These are phyloP conservation scores for Escovopsis sp. DNA, from an alignment of 2,329 filamentous ascomycete species.

Conservation along the genomic window DNA sequence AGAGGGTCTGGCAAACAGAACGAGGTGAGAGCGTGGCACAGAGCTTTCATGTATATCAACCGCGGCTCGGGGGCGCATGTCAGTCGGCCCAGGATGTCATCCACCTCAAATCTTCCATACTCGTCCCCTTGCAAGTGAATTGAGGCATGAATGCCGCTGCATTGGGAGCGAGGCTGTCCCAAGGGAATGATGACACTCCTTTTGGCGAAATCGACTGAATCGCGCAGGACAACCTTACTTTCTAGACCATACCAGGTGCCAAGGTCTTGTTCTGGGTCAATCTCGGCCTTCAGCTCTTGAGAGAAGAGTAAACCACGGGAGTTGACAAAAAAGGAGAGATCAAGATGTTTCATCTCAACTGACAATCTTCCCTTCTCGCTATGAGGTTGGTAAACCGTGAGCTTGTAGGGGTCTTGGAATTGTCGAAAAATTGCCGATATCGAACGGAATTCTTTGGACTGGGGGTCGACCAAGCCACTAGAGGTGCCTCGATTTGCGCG, in stretches of 20 bases:
- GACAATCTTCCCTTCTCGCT: background rate
- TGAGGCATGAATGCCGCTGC: constrained; percentile 27
- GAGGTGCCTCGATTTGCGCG: constrained; percentile 10
- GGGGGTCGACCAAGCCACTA: constrained; percentile 1
- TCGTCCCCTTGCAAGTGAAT: background rate
- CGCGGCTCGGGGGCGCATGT: constrained; percentile 41
- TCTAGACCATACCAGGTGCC: constrained; percentile 45
- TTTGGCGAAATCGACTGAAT: constrained; percentile 21
- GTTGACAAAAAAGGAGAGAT: constrained; percentile 16
- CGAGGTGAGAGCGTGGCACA: constrained; percentile 46
- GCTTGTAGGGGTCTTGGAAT: constrained; percentile 1
- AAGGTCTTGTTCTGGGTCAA: constrained; percentile 43
- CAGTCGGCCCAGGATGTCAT: constrained; percentile 38
- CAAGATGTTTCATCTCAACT: constrained; percentile 4
- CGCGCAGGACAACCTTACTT: constrained; percentile 42
- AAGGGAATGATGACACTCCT: constrained; percentile 41
- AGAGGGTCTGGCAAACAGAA: constrained; percentile 41
- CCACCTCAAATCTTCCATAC: constrained; percentile 29
- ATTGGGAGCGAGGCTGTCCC: constrained; percentile 19
- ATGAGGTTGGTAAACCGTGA: constrained; percentile 3
- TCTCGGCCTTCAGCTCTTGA: constrained; percentile 31
- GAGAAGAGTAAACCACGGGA: constrained; percentile 26
- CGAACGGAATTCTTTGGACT: background rate
- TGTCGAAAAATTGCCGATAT: background rate
- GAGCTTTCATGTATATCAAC: constrained; percentile 40